Conservation (phyloP, 768 basidiomycete species). For the Lyophyllum semitale region DNA sequence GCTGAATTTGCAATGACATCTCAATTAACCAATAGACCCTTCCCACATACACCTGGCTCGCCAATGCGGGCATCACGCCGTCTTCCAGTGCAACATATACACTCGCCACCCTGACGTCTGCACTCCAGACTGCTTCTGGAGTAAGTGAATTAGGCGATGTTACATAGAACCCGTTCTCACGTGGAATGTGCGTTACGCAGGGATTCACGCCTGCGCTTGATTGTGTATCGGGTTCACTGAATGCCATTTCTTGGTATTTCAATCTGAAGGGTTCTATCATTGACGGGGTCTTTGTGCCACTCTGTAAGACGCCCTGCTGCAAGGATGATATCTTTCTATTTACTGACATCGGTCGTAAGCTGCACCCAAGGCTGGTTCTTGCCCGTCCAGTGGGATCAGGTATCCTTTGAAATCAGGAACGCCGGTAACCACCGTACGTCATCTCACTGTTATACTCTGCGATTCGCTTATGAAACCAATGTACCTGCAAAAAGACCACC, state of each 20-base stretch:
- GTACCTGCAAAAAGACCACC: slow-evolving; percentile 9
- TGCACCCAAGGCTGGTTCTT: slow-evolving; percentile 49
- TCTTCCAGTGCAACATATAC: slow-evolving; percentile 58
- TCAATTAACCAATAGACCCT: slow-evolving; percentile 31
- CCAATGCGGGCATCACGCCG: slow-evolving; percentile 73
- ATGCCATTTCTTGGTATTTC: slow-evolving; percentile 61
- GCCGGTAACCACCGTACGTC: slow-evolving; percentile 30
- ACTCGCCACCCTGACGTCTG: slow-evolving; percentile 51
- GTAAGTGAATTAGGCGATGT: slow-evolving; percentile 26
- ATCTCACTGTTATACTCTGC: neutral
- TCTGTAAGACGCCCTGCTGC: slow-evolving; percentile 42
- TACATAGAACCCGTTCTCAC: neutral
- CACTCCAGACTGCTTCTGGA: slow-evolving; percentile 55
- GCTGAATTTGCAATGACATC: slow-evolving; percentile 16
- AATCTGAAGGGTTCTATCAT: slow-evolving; percentile 65
- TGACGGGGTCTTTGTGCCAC: slow-evolving; percentile 63
- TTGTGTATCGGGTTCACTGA: slow-evolving; percentile 30
- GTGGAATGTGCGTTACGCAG: slow-evolving; percentile 23
- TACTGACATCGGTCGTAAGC: slow-evolving; percentile 32
- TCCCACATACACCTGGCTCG: slow-evolving; percentile 75
- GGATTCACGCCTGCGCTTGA: slow-evolving; percentile 44
- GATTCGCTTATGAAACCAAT: neutral
- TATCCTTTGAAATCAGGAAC: slow-evolving; percentile 58
- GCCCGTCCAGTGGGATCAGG: slow-evolving; percentile 57
- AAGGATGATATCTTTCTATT: neutral